phyloP scores from a whole-genome alignment of 345 rosid species.

The Citrus mangshanensis region DNA sequence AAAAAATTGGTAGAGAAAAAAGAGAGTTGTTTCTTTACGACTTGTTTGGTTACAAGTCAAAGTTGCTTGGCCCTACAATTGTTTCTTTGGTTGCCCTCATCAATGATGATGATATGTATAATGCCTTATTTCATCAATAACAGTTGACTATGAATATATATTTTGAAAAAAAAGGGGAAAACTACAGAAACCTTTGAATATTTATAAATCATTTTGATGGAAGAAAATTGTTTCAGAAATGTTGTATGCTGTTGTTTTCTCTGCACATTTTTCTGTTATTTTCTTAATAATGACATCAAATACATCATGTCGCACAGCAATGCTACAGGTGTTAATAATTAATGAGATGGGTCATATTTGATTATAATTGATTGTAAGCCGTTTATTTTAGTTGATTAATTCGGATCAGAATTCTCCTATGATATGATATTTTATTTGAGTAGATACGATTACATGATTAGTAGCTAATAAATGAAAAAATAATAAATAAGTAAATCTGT shows the following conservation, averaged over 20 bases:
- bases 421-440: no score
- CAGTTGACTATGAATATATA: neutral
- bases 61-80: constrained; percentile 13
- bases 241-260: neutral
- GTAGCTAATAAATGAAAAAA: no score
- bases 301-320: neutral
- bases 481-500: no score
- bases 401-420: accelerated
- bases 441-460: no score
- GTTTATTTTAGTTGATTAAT: neutral
- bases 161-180: no score
- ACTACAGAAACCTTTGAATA: neutral
- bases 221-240: neutral
- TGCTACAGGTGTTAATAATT: neutral
- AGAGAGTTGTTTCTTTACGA: neutral
- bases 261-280: neutral
- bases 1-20: neutral
- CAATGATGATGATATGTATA: neutral
- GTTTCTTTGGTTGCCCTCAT: neutral
- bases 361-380: neutral
- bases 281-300: neutral
- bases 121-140: neutral
- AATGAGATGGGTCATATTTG: neutral
- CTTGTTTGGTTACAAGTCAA: constrained; percentile 15
- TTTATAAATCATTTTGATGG: neutral